These are phyloP conservation scores for Microdochium nivale DNA, from an alignment of 2,329 filamentous ascomycete genomes.

Conservation along the genomic window DNA sequence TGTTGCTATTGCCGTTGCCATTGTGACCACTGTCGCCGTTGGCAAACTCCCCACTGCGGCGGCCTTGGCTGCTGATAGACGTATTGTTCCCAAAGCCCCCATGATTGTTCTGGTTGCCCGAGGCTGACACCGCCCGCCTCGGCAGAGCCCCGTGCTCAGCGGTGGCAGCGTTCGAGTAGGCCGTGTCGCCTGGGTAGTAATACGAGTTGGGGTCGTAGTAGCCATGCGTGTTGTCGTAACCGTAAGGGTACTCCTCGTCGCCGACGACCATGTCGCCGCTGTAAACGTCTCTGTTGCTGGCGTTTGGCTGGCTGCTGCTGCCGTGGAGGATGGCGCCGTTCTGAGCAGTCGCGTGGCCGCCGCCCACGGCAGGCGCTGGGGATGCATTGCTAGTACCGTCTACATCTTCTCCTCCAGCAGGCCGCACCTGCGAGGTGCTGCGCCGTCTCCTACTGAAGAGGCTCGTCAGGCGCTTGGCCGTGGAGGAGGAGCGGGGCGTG, in stretches of 20 bases:
- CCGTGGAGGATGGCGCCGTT: not conserved
- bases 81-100: not conserved
- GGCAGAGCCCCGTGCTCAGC: not conserved
- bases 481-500: not conserved
- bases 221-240: not conserved
- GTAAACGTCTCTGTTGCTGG: not conserved
- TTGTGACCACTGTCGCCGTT: too few relatives aligned
- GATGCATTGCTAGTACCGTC: not conserved
- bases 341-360: too few relatives aligned
- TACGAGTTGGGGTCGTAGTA: not conserved
- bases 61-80: not conserved
- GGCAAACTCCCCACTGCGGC: not conserved
- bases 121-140: too few relatives aligned
- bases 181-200: not conserved
- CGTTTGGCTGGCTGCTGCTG: not conserved
- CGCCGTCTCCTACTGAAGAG: not conserved
- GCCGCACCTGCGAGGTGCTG: not conserved
- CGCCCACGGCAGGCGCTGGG: too few relatives aligned
- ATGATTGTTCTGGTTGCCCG: not conserved
- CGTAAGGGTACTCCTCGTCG: not conserved
- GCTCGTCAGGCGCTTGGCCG: not conserved
- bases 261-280: not conserved
- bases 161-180: not conserved
- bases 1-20: not conserved
- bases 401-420: too few relatives aligned